phyloP scores from a whole-genome alignment of 2,329 filamentous ascomycete species.

The Cladorrhinum sp. region DNA sequence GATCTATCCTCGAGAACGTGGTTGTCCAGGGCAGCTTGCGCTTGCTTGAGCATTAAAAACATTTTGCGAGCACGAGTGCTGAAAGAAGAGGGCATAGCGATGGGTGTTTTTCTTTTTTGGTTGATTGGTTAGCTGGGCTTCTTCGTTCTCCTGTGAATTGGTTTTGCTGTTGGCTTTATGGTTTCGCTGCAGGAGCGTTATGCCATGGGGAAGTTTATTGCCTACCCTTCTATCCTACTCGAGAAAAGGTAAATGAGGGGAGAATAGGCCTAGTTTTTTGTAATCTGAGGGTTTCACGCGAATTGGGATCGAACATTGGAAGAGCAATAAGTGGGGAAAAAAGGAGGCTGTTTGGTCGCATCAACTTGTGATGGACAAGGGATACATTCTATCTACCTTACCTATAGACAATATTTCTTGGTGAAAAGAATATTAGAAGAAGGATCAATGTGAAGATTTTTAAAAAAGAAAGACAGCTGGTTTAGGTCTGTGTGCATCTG shows the following conservation, averaged over 20 bases:
- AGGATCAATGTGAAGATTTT: not conserved
- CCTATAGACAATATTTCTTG: not conserved
- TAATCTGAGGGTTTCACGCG: not conserved
- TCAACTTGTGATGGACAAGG: not conserved
- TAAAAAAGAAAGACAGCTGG: too few species aligned
- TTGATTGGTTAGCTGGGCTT: not conserved
- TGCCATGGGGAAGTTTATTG: not conserved
- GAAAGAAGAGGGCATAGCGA: conserved; percentile 7
- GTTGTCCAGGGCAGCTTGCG: conserved; percentile 96
- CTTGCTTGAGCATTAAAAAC: conserved; percentile 61
- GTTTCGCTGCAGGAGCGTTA: not conserved
- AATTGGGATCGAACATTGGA: not conserved
- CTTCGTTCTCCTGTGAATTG: not conserved
- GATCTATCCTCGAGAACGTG: conserved; percentile 96
- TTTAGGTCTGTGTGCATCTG: too few species aligned
- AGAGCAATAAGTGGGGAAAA: not conserved
- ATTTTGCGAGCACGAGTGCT: not conserved
- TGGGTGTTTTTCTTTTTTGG: conserved; percentile 5
- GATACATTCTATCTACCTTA: not conserved
- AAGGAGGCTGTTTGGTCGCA: not conserved
- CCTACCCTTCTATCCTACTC: not conserved
- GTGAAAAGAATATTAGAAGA: not conserved
- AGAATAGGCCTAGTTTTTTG: not conserved
- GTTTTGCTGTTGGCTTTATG: not conserved
- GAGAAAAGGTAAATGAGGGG: not conserved